Base-by-base conservation (phyloP, 2,329 filamentous ascomycete genomes). In the Pseudophaeomoniella oleicola region DNA sequence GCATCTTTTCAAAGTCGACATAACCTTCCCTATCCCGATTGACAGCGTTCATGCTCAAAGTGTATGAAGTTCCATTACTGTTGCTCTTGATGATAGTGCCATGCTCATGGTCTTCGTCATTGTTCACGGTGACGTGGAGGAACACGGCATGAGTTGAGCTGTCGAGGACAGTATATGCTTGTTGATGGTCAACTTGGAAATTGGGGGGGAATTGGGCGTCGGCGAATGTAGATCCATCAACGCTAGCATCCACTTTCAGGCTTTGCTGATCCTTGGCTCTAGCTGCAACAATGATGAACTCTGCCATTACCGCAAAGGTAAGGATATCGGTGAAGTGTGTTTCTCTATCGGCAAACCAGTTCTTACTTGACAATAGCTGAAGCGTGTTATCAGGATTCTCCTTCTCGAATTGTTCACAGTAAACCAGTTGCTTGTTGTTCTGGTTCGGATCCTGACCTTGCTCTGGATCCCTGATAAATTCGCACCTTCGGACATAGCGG, bases 81-180 rank as follows among this genome's bases (percentile, higher is more conserved):
- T 98, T 98, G 53, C 86, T 94, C 72, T 96, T 98, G 59, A 98
- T 75, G 47, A 98, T 84, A 16, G 81, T 80, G 27, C 90, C 90
- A 48, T 82, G 86, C 41, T 81, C 73, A 35, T 71, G 73, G 13
- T 75, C 78, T 35, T 66, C 54, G 3, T 64, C 63, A 30, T 69
- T 71, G 49, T 81, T 79, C 30, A 84, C 83, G 1, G 81, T 86
- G 33, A 96, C 88, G 51, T 96, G 92, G 39, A 98, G 62, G 60
- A 96, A 96, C 40, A 98, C 72, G 1, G 90, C 82, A 56, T 96
- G 88, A 1, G 86, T 94, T 2, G 85, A 90, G 58, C 87, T 94
- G 54, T 94, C 87, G 18, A 98, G 69, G 3, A 96, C 83, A 0
- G 90, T 98, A 58, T 94, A 98, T 16, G 78, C 81, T 46, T 77